Base-by-base conservation (phyloP, 805 yeast species). In the Yarrowia porcina region DNA sequence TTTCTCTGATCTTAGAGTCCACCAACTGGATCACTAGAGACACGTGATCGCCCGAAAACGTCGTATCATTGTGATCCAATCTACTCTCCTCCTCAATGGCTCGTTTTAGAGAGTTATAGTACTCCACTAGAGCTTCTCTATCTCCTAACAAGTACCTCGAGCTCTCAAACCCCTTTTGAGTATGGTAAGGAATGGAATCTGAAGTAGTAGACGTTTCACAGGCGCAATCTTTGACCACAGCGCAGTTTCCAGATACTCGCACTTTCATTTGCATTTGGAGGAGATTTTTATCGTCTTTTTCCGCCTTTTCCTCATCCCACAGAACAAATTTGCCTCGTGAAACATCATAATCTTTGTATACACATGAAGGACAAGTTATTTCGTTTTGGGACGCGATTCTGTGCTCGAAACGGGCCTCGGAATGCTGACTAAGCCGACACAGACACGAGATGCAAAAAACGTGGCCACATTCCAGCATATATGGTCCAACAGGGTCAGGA, bases 381-480 rank as follows among this genome's bases (percentile, higher is more conserved):
- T 56, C 47, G 39, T 20, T 49, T 10, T 32, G 32, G 2, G 56
- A 17, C 28, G 35, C 11, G 21, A 49, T 49, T 32, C 32, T 32
- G 52, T 30, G 36, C 27, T 45, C 36, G 5, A 23, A 32, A 15
- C 28, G 25, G 4, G 30, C 30, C 20, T 32, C 56, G 2, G 11
- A 7, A 11, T 45, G 52, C 17, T 18, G 18, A 2, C 12, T 8
- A 3, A 56, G n/a, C 20, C 61, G 49, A 32, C 30, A 56, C 25
- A 56, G 6, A 27, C 61, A 56, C 2, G 61, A 56, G n/a, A 41
- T 32, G 49, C 61, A 56, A 20, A 39, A 56, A 17, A 56, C 39
- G 15, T 56, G 61, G 3, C 49, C 61, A 41, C 61, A 56, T 28
- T 56, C 61, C 47, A 56, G 11, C 61, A 56, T 56, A 18, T 28